Percentiles rank a stretch among this genome's conserved stretches.
phyloP scores from a whole-genome alignment of 2,329 filamentous ascomycete genomes.

The Coniochaeta sp. region DNA sequence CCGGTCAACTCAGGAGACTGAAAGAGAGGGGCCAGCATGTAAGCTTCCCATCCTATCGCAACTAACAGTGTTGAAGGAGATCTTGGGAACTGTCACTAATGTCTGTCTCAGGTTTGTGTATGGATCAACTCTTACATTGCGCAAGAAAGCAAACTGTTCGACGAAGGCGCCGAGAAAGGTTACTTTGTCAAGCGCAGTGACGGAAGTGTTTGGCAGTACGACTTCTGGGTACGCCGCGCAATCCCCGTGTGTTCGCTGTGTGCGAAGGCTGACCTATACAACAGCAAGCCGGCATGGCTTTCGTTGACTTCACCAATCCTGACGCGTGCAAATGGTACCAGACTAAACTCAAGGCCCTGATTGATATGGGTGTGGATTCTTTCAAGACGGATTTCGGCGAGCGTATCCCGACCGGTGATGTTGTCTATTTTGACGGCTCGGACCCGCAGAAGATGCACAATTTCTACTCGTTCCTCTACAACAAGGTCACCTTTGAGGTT shows the following conservation, averaged over 20 bases:
- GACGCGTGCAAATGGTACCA: conserved; percentile 59
- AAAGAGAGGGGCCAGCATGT: conserved; percentile 33
- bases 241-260: neutral
- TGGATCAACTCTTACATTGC: conserved; percentile 74
- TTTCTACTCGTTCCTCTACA: conserved; percentile 69
- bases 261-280: neutral
- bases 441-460: conserved; percentile 68
- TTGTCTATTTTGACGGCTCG: conserved; percentile 55
- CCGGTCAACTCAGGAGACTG: conserved; percentile 54
- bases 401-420: conserved; percentile 58
- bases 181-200: conserved; percentile 66
- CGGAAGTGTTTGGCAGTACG: conserved; percentile 68
- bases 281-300: conserved; percentile 64
- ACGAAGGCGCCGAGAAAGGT: conserved; percentile 55
- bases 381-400: conserved; percentile 76
- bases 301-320: conserved; percentile 70
- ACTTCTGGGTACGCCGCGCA: conserved; percentile 40
- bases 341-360: conserved; percentile 52
- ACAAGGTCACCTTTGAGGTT: conserved; percentile 60
- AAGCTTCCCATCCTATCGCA: neutral
- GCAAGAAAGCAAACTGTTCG: conserved; percentile 60
- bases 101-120: conserved; percentile 61
- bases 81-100: conserved; percentile 23
- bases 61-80: no score
- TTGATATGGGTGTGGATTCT: conserved; percentile 62